Evolutionary conservation across 1,284 basidiomycete species (phyloP).

Genomic region (Rhodotorula sp.): DNA sequence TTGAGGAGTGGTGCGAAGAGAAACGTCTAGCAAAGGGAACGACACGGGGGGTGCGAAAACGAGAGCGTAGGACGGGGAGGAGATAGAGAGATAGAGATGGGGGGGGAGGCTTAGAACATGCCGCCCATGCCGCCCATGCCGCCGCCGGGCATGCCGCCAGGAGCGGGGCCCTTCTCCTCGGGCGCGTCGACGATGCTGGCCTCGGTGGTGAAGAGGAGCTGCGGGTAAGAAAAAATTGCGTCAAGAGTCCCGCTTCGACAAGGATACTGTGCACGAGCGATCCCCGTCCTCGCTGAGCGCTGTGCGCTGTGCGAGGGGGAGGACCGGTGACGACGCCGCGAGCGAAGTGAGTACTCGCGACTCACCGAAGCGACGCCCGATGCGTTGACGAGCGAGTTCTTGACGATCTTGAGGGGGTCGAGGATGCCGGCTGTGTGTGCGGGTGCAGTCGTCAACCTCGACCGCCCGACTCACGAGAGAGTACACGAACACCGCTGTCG

Average conservation of each 20-base stretch:
- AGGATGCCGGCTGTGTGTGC: constrained; percentile 72
- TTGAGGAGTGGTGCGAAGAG: no score
- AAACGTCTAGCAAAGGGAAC: no score
- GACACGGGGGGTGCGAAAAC: background rate
- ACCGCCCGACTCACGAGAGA: background rate
- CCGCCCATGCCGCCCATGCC: constrained; percentile 46
- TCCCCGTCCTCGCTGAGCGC: no score
- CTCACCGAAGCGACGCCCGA: constrained; percentile 46
- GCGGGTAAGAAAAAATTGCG: background rate
- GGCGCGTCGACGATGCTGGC: constrained; percentile 81
- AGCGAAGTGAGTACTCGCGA: background rate
- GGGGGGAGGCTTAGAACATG: constrained; percentile 31
- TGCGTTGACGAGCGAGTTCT: constrained; percentile 83
- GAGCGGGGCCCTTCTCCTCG: constrained; percentile 70
- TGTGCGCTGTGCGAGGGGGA: no score
- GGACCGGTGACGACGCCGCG: no score
- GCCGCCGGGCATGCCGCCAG: constrained; percentile 46
- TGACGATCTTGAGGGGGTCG: constrained; percentile 61
- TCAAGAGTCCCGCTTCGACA: no score
- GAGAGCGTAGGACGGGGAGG: no score
- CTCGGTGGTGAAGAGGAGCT: constrained; percentile 89
- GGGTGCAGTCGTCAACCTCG: background rate
- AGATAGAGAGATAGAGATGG: background rate
- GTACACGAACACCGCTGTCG: no score
- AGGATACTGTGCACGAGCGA: no score